Conservation (phyloP, 306 rosid species). For the Vigna trinervia region DNA sequence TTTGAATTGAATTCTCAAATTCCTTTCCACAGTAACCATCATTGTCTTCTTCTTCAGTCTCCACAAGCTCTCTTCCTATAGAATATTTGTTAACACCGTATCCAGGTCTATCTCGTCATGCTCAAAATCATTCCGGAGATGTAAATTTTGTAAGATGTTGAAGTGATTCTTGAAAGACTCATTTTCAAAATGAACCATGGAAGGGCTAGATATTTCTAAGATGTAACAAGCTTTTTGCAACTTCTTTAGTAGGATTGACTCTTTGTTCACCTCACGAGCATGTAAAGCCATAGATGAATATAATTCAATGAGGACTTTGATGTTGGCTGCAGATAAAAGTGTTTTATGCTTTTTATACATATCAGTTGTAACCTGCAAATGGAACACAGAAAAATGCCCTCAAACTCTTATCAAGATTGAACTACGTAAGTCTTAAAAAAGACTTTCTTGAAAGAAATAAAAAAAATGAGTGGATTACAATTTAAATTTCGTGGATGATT, state of each 20-base stretch:
- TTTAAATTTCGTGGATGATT: conserved; percentile 10
- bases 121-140: conserved; percentile 39
- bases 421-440: background rate
- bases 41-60: conserved; percentile 68
- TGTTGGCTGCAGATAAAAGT: conserved; percentile 61
- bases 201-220: conserved; percentile 88
- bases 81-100: conserved; percentile 66
- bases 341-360: conserved; percentile 63
- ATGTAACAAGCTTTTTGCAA: conserved; percentile 84
- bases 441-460: background rate
- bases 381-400: conserved; percentile 20
- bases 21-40: conserved; percentile 59
- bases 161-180: conserved; percentile 82
- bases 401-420: conserved; percentile 10
- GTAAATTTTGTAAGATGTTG: conserved; percentile 66
- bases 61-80: conserved; percentile 69
- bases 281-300: conserved; percentile 74
- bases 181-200: conserved; percentile 96
- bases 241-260: conserved; percentile 70
- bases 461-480: background rate
- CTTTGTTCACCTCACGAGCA: conserved; percentile 76
- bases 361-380: conserved; percentile 73
- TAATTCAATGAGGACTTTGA: conserved; percentile 68
- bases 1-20: conserved; percentile 61
- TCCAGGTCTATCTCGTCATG: conserved; percentile 63